Evolutionary conservation across 2,329 filamentous ascomycete species (phyloP), one percentile per base, ranked within the genome.

Genomic region (Aspergillus latus): DNA sequence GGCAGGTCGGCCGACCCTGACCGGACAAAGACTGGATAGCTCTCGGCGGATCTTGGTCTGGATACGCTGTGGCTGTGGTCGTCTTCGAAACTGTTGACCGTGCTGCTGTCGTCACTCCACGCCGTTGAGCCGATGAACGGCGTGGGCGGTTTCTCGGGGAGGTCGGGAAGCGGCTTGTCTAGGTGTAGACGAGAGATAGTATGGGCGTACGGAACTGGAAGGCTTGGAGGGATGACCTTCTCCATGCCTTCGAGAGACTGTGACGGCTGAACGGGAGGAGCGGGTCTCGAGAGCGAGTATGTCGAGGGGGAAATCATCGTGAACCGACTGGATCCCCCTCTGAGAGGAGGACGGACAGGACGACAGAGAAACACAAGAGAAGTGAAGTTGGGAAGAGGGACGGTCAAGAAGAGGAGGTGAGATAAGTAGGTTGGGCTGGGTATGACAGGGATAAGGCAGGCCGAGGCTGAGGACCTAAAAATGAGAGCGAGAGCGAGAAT

Each of bases 211-310:
- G 44, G 44, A 2, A 47, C n/a, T 5, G 44, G 44, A 10, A 61
- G 42, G 7, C 51, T 58, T 8, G 72, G 72, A 26, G 70, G 72
- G 8, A 75, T 60, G 5, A 72, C 71, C 54, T 64, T 64, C 49
- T 75, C 72, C 28, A 75, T 59, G 8, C 72, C 72, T 60, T 73
- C 70, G 7, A 74, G 64, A 7, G 72, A 74, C 36, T 64, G 67
- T 26, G 69, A 73, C 2, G 67, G 68, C 42, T 66, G 66, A 21
- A 72, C 62, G 21, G 72, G 72, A 6, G 72, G 72, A 30, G 69
- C 61, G 50, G 63, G 64, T 45, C 69, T 65, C 32, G 57, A 45
- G 21, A 61, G 54, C 34, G 59, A 46, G 40, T 60, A 62, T 7
- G 57, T 61, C 37, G 59, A 61, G n/a, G 63, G 57, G 16, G 66